Evolutionary conservation across 1,284 basidiomycete genomes (phyloP).

Genomic region (Leucoagaricus sp.): DNA sequence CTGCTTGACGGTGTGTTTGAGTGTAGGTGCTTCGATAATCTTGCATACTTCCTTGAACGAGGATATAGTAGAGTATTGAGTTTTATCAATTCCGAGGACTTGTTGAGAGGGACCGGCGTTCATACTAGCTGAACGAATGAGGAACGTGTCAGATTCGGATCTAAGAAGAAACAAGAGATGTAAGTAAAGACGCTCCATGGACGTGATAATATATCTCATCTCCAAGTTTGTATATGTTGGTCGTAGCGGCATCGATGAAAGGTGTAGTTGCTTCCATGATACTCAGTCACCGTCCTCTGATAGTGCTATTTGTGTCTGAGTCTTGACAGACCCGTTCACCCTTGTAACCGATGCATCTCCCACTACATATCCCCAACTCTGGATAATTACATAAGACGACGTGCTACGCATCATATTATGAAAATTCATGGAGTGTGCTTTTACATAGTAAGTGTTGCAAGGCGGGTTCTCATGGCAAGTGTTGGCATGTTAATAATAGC

Average conservation of each 20-base stretch:
- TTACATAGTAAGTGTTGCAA: too few relatives aligned
- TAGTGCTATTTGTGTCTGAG: too few relatives aligned
- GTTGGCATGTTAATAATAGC: too few relatives aligned
- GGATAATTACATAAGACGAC: too few relatives aligned
- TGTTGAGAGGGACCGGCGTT: conserved; percentile 7
- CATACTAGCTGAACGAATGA: conserved; percentile 13
- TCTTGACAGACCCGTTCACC: too few relatives aligned
- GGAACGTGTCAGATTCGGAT: not conserved
- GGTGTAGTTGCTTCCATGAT: not conserved
- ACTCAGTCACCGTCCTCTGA: too few relatives aligned
- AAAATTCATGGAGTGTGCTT: too few relatives aligned
- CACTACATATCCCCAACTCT: too few relatives aligned
- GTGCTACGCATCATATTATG: too few relatives aligned
- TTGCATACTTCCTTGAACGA: conserved; percentile 12
- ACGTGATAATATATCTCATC: conserved; percentile 22
- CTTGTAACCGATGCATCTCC: too few relatives aligned
- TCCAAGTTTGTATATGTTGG: conserved; percentile 22
- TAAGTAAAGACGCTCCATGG: conserved; percentile 8
- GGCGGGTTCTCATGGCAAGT: too few relatives aligned
- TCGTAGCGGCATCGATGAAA: conserved; percentile 14
- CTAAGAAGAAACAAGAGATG: not conserved
- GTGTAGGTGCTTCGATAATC: conserved; percentile 13
- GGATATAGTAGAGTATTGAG: not conserved
- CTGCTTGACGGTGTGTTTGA: conserved; percentile 20
- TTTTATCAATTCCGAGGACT: conserved; percentile 9